Conservation (phyloP, 2,329 filamentous ascomycete species). For the Alternaria incomplexa region DNA sequence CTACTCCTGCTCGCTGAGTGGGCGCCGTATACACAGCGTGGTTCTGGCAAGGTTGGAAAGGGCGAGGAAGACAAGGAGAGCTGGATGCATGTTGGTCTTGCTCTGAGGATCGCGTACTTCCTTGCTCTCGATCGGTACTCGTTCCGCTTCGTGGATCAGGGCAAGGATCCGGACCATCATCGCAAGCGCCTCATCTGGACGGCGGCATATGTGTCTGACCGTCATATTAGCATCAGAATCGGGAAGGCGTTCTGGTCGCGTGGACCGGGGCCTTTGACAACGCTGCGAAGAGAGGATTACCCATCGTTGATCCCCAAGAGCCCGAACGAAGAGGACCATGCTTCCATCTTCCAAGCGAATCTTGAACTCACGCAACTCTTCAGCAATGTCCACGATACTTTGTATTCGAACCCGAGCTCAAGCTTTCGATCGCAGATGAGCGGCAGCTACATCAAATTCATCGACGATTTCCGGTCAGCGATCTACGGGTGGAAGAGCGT, state of each 20-base stretch:
- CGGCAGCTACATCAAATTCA: constrained; percentile 76
- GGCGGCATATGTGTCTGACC: constrained; percentile 50
- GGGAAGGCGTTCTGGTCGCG: constrained; percentile 77
- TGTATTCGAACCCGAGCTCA: constrained; percentile 74
- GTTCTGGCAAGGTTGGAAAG: constrained; percentile 68
- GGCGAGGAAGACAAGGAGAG: constrained; percentile 77
- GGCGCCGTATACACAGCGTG: constrained; percentile 70
- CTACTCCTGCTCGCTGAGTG: constrained; percentile 74
- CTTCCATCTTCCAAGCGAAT: constrained; percentile 72
- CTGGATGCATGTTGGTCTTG: constrained; percentile 78
- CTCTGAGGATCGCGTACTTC: constrained; percentile 72
- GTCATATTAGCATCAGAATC: constrained; percentile 69
- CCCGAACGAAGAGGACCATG: constrained; percentile 69
- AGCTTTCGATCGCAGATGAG: constrained; percentile 73
- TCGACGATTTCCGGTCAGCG: constrained; percentile 73
- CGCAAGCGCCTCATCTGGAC: constrained; percentile 73
- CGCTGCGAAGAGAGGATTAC: constrained; percentile 70
- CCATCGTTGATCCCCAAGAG: constrained; percentile 66
- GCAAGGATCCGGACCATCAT: constrained; percentile 65
- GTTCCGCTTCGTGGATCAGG: constrained; percentile 65
- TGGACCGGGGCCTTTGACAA: constrained; percentile 70
- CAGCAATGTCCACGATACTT: constrained; percentile 74
- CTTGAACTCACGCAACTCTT: constrained; percentile 75
- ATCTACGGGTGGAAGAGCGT: constrained; percentile 74
- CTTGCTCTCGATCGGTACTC: constrained; percentile 72